These are phyloP conservation scores for Cyclostephanos tholiformis DNA, from an alignment of 108 stramenopile species.

Conservation along the genomic window DNA sequence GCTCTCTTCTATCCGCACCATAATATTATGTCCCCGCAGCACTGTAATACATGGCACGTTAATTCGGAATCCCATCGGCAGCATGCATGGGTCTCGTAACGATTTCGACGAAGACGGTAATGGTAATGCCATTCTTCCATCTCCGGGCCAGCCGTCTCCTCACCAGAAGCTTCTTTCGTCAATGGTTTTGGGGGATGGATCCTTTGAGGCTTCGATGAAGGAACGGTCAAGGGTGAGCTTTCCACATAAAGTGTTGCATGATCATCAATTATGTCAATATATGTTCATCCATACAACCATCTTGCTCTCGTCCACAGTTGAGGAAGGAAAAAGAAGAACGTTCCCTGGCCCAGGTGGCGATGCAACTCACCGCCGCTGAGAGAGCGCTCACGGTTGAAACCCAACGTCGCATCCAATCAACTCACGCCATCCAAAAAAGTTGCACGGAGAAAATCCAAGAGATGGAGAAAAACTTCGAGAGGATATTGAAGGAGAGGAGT, in stretches of 20 bases:
- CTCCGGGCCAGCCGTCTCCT: conserved; percentile 19
- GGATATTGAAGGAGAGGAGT: conserved; percentile 62
- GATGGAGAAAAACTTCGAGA: conserved; percentile 63
- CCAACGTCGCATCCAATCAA: conserved; percentile 81
- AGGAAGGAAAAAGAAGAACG: conserved; percentile 84
- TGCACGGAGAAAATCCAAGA: conserved; percentile 66
- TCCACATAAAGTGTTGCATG: conserved; percentile 1
- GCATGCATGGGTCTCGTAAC: background rate
- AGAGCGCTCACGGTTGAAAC: conserved; percentile 73
- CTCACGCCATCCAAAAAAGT: conserved; percentile 58
- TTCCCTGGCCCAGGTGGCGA: conserved; percentile 74
- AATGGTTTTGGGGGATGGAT: conserved; percentile 49
- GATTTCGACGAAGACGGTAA: background rate
- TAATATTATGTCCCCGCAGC: too few species aligned
- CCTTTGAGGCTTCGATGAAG: conserved; percentile 74
- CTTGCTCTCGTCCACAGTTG: conserved; percentile 19
- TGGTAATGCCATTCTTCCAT: background rate
- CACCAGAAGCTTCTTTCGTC: conserved; percentile 41
- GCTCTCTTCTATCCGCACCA: too few species aligned
- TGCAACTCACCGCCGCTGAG: conserved; percentile 72
- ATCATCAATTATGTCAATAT: conserved; percentile 1
- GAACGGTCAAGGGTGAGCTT: conserved; percentile 62
- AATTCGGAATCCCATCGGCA: background rate
- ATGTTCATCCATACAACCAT: background rate
- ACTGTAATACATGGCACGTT: background rate